Percentiles rank a stretch among this genome's conserved stretches.
Evolutionary conservation across 75 land plant genomes (phyloP).

Genomic region (Pinus taeda): DNA sequence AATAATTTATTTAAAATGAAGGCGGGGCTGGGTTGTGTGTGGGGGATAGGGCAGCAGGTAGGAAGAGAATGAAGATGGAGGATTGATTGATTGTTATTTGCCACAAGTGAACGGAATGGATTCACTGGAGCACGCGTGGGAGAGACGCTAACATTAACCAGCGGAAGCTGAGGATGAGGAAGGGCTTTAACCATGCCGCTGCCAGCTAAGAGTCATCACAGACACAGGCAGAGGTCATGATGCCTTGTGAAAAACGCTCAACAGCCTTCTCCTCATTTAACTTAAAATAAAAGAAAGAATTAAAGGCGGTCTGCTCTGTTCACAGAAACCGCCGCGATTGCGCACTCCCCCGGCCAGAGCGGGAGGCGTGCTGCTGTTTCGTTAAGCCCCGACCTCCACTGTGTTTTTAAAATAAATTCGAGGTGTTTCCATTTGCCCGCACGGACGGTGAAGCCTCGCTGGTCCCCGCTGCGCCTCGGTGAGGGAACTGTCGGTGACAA

Average conservation of each 20-base stretch:
- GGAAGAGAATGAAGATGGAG: neutral
- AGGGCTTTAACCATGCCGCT: neutral
- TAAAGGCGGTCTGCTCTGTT: no score
- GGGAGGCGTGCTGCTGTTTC: neutral
- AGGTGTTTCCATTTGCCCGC: neutral
- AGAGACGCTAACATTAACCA: neutral
- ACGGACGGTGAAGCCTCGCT: neutral
- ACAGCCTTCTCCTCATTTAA: neutral
- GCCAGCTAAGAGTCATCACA: neutral
- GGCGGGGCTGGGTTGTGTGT: neutral
- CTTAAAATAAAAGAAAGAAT: neutral
- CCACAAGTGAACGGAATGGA: neutral
- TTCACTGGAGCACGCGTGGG: slow-evolving; percentile 8
- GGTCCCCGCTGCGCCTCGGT: neutral
- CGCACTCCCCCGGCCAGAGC: neutral
- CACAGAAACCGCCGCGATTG: neutral
- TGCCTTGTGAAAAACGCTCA: neutral
- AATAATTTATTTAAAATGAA: no score
- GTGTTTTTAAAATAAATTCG: no score
- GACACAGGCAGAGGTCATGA: neutral
- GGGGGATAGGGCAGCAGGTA: neutral
- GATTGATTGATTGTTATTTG: no score
- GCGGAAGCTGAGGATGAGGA: no score
- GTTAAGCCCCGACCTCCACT: neutral
- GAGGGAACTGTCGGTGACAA: neutral